A percentile compares a stretch with the other conserved stretches of the same genome.
Conservation (phyloP, 73 alveolate genomes). For the Tetrahymena thermophila region DNA sequence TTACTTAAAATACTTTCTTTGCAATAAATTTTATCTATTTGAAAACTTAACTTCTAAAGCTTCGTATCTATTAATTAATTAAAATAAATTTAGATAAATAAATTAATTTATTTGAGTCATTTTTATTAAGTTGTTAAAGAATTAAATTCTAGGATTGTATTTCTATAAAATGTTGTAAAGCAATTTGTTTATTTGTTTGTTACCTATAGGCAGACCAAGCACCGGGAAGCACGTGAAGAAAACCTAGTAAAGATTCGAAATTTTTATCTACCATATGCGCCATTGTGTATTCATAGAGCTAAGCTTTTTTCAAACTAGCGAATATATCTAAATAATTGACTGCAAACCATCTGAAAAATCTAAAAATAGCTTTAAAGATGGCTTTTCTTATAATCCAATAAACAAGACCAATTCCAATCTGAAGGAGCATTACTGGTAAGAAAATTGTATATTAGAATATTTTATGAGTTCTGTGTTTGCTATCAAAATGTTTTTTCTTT, state of each 20-base stretch:
- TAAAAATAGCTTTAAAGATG: neutral
- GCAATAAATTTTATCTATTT: neutral
- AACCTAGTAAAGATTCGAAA: conserved; percentile 46
- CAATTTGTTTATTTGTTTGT: too few relatives aligned
- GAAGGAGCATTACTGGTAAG: neutral
- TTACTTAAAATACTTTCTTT: conserved; percentile 11
- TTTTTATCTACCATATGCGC: conserved; percentile 47
- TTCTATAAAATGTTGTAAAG: too few relatives aligned
- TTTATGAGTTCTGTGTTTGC: neutral
- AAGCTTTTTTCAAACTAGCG: neutral
- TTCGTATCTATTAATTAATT: neutral
- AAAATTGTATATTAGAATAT: neutral
- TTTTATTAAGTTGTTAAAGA: too few relatives aligned
- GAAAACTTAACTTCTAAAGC: conserved; percentile 21
- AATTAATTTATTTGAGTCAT: too few relatives aligned
- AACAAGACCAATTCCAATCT: neutral
- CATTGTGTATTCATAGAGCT: conserved; percentile 44
- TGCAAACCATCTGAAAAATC: conserved; percentile 1
- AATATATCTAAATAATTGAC: neutral
- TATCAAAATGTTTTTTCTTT: neutral
- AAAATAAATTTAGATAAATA: too few relatives aligned
- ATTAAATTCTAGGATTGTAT: too few relatives aligned
- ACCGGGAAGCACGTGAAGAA: conserved; percentile 54
- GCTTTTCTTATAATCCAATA: neutral
- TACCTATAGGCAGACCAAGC: conserved; percentile 55